Evolutionary conservation across 2,329 filamentous ascomycete species (phyloP), one percentile per base, ranked within the genome.

Genomic region (Calonectria hongkongensis): DNA sequence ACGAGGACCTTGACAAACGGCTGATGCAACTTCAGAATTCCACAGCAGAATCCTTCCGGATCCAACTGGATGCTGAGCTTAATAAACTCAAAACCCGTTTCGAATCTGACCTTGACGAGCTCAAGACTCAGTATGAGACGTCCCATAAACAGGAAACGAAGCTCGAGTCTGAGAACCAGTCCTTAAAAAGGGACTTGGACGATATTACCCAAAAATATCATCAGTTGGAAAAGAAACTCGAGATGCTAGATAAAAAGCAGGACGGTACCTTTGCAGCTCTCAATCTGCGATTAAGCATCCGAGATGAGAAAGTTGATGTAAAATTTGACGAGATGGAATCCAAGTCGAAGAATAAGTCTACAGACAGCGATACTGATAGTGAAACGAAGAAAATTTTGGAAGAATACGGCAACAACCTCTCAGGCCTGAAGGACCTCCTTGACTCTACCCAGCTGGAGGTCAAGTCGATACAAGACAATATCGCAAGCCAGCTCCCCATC

Each of bases 221-320:
- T 12, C 45, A 64, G 8, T 45, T 79, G 36, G 71, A 79, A 64
- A 69, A 77, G 25, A 76, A 66, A 28, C 33, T 76, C 25, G 72
- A 76, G 7, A 66, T 47, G 10, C 74, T 85, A 8, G 78, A 81
- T 48, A 70, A 71, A 10, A 79, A 77, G 36, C 67, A 81, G 9
- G 78, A 82, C 10, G 74, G 81, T 2, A 25, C 36, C 47, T 33
- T 43, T 50, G 39, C 50, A 8, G 58, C 43, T 15, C 36, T 69
- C 5, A 58, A 58, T 13, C 16, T 70, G 36, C 39, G 50, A 56
- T 25, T 62, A 30, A 48, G 71, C 25, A 51, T 39, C 16, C 39
- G 75, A 8, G 27, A 74, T 30, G 39, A 65, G 12, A 68, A 75
- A 43, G 15, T 70, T 45, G 68, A 45, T 25, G 48, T 56, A 45